Evolutionary conservation across 2,329 filamentous ascomycete species (phyloP).

Genomic region (Calonectria pteridis): DNA sequence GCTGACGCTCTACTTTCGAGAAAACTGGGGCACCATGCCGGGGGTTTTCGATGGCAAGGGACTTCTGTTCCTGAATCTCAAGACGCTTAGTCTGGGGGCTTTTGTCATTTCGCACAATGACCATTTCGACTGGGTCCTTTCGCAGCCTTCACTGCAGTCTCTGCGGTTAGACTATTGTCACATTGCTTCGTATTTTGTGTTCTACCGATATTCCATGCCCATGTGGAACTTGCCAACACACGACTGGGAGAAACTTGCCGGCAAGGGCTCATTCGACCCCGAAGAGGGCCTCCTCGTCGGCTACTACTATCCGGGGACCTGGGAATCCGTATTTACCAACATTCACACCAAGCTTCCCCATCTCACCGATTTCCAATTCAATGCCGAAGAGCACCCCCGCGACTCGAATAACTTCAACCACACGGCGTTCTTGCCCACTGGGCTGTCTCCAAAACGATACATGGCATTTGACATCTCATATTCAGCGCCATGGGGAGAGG

Average conservation of each 20-base stretch:
- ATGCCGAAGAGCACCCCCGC: background rate
- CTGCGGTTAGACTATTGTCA: conserved; percentile 29
- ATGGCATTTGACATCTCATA: background rate
- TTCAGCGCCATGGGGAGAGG: background rate
- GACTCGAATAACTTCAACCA: background rate
- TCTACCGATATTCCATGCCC: fast-evolving
- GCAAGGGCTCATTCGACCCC: background rate
- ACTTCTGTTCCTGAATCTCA: conserved; percentile 36
- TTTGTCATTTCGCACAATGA: conserved; percentile 35
- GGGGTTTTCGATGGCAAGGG: conserved; percentile 35
- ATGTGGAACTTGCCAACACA: background rate
- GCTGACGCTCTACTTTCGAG: conserved; percentile 32
- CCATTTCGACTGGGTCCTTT: conserved; percentile 43
- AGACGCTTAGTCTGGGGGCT: conserved; percentile 24
- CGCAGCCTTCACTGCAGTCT: conserved; percentile 11
- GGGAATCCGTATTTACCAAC: conserved; percentile 38
- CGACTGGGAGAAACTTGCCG: conserved; percentile 29
- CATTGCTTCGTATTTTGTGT: conserved; percentile 18
- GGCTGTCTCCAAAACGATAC: background rate
- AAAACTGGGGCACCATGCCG: conserved; percentile 37
- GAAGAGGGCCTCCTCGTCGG: background rate
- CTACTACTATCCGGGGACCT: conserved; percentile 17
- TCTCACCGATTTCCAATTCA: conserved; percentile 9
- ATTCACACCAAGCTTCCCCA: conserved; percentile 26
- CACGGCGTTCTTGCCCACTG: background rate